Evolutionary conservation across 2,329 filamentous ascomycete species (phyloP), one percentile per base, ranked within the genome.

Genomic region (Penicillium fuscoglaucum): DNA sequence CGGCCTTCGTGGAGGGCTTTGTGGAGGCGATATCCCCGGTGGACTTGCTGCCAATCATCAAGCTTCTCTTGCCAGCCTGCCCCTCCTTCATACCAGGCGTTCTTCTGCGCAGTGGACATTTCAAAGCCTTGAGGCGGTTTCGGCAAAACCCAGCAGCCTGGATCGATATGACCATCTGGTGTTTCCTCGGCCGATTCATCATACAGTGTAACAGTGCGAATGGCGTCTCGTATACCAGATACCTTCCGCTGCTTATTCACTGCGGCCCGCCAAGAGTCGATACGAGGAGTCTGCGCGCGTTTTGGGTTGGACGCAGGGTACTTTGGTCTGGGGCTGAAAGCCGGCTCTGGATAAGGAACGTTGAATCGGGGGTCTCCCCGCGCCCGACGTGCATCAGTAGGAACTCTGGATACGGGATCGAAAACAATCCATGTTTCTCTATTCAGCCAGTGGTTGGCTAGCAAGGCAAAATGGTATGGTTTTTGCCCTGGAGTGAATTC

Each of bases 401-500:
- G 57, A 28, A 75, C 67, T 52, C 76, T 68, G 29, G 73, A 77
- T n/a, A 70, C 60, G 9, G 76, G 74, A 55, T 77, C 75, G 41
- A 70, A 67, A 29, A 78, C 74, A 21, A 74, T 47, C 75, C 74
- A 77, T 1, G 75, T 77, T 33, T 72, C 65, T 41, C 60, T 68
- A 53, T 77, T 78, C n/a, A 78, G 51, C 75, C 76, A 78, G 56
- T 77, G 76, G 48, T 76, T 77, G 33, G 74, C 70, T 41, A 78
- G 68, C 24, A 75, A 58, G 26, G 72, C 65, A 55, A 78, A 78
- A 58, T 77, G 73, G 52, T 72, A 77, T 6, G 75, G 71, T 57
- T 72, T 75, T 47, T 72, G 68, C 10, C 75, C 76, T 6, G 76
- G 75, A 6, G 70, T 73, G 24, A 72, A 67, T 57, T 78, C 74